These are phyloP conservation scores for Didymella keratinophila DNA, from an alignment of 2,329 filamentous ascomycete species.

Conservation along the genomic window DNA sequence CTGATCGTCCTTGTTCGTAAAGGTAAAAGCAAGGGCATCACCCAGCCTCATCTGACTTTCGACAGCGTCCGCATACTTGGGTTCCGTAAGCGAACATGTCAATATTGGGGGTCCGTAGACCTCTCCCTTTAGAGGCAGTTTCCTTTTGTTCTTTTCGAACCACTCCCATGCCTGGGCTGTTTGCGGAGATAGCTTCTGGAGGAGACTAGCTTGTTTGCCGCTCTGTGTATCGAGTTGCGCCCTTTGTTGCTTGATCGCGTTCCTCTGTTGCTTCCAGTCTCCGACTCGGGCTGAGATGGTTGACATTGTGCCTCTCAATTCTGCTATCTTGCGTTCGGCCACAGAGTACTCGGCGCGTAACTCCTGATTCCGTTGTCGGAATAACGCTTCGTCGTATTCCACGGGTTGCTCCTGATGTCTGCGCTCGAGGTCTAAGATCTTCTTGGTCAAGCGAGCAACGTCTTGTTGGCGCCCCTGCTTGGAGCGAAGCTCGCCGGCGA, in stretches of 20 bases:
- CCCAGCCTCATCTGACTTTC: slow-evolving; percentile 63
- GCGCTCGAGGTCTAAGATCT: slow-evolving; percentile 70
- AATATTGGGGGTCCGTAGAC: slow-evolving; percentile 84
- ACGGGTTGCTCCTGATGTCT: slow-evolving; percentile 68
- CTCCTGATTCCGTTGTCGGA: slow-evolving; percentile 75
- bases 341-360: slow-evolving; percentile 59
- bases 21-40: slow-evolving; percentile 72
- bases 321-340: slow-evolving; percentile 54
- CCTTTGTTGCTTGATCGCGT: slow-evolving; percentile 25
- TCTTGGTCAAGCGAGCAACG: slow-evolving; percentile 48
- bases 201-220: slow-evolving; percentile 60
- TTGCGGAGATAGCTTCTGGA: slow-evolving; percentile 69
- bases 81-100: slow-evolving; percentile 79
- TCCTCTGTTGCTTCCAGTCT: slow-evolving; percentile 40
- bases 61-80: slow-evolving; percentile 67
- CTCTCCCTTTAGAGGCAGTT: slow-evolving; percentile 70
- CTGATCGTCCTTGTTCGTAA: slow-evolving; percentile 78
- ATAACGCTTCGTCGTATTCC: slow-evolving; percentile 73
- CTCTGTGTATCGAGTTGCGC: slow-evolving; percentile 47
- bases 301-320: slow-evolving; percentile 53
- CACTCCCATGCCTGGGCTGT: slow-evolving; percentile 78
- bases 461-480: slow-evolving; percentile 51
- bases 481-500: slow-evolving; percentile 52
- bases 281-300: slow-evolving; percentile 25
- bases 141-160: slow-evolving; percentile 73